Conservation (phyloP, 495 filamentous ascomycete genomes). For the Acidiella bohemica region DNA sequence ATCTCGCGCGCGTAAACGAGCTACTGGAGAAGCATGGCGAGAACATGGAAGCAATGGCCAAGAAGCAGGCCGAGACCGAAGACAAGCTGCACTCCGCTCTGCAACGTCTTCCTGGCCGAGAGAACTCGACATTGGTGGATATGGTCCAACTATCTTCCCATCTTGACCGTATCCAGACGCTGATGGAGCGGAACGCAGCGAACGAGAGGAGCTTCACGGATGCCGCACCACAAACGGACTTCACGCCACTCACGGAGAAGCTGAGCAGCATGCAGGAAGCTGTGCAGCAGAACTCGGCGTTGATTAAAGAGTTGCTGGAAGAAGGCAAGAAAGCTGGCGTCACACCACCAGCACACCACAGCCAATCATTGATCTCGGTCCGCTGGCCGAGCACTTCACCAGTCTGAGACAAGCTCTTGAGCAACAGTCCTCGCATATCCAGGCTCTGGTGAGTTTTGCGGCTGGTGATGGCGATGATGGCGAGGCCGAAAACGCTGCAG, state of each 20-base stretch:
- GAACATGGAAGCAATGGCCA: constrained; percentile 6
- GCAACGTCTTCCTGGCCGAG: neutral
- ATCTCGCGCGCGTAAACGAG: constrained; percentile 13
- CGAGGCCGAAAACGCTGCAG: neutral
- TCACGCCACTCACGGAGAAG: constrained; percentile 11
- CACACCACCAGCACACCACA: neutral
- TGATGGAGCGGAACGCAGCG: constrained; percentile 14
- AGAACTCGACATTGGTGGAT: constrained; percentile 8
- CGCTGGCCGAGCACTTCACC: constrained; percentile 8
- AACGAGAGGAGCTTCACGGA: neutral
- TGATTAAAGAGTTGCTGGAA: constrained; percentile 13
- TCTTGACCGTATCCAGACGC: constrained; percentile 13
- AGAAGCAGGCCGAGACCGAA: constrained; percentile 13
- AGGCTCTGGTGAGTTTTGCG: constrained; percentile 12
- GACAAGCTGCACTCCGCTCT: constrained; percentile 3
- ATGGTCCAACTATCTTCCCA: constrained; percentile 13
- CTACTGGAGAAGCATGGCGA: constrained; percentile 8
- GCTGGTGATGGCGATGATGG: constrained; percentile 3
- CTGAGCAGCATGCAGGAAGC: constrained; percentile 15
- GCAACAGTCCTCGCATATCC: constrained; percentile 13
- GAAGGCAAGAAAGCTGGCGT: too few relatives aligned
- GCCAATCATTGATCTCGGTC: constrained; percentile 3
- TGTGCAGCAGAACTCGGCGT: constrained; percentile 15
- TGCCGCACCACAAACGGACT: constrained; percentile 4
- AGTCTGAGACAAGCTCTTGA: constrained; percentile 14